phyloP scores from a whole-genome alignment of 2,329 filamentous ascomycete species.

The Stagonosporopsis vannaccii region DNA sequence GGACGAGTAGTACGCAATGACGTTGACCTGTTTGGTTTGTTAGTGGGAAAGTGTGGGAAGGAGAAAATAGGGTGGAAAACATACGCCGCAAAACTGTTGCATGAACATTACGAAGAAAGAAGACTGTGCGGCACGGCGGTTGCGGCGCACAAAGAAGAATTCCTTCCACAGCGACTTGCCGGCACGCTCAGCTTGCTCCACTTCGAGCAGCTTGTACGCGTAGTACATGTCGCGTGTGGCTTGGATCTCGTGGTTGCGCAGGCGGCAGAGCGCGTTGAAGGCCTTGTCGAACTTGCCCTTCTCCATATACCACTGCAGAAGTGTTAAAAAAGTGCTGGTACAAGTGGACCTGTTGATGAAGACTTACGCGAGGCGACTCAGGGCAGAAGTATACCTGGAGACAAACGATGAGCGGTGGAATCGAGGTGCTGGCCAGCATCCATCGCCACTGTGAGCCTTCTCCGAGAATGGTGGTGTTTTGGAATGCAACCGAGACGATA shows the following conservation, averaged over 20 bases:
- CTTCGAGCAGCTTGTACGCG: constrained; percentile 46
- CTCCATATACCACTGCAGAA: constrained; percentile 38
- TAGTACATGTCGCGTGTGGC: constrained; percentile 66
- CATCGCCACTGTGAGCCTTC: constrained; percentile 41
- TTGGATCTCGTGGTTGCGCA: constrained; percentile 62
- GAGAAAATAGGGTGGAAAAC: constrained; percentile 8
- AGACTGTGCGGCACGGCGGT: constrained; percentile 43
- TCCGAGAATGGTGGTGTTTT: constrained; percentile 35
- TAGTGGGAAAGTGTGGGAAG: not conserved
- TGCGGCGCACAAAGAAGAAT: constrained; percentile 43
- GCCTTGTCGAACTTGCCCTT: constrained; percentile 45
- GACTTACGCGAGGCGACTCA: constrained; percentile 18
- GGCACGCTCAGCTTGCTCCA: constrained; percentile 45
- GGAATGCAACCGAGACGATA: constrained; percentile 40
- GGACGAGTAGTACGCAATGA: constrained; percentile 22
- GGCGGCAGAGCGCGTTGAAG: constrained; percentile 54
- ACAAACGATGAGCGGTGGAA: constrained; percentile 42
- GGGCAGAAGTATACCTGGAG: constrained; percentile 42
- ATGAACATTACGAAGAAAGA: constrained; percentile 49
- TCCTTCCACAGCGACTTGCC: constrained; percentile 43
- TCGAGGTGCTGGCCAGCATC: constrained; percentile 44
- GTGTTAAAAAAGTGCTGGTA: not conserved
- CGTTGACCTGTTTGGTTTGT: not conserved
- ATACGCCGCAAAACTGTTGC: constrained; percentile 47
- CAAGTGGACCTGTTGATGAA: not conserved